Evolutionary conservation across 192 early-diverging fungal genomes (phyloP), one percentile per base, ranked within the genome.

Genomic region (Allomyces macrogynus): DNA sequence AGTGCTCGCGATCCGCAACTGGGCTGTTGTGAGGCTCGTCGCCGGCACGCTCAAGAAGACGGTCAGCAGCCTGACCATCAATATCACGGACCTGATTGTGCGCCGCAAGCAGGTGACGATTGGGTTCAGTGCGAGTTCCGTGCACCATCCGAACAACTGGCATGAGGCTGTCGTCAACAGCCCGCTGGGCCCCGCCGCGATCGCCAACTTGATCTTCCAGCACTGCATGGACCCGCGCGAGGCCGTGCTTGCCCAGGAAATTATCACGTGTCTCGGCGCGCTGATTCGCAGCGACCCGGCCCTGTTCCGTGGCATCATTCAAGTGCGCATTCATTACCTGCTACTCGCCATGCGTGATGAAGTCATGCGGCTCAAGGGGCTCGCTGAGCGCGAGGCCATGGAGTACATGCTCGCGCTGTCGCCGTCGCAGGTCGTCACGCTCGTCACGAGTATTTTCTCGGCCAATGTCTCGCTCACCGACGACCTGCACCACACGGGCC

Each of bases 301-400:
- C 4, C 75, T 89, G 70, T 92, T 92, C 76, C 81, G 87, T 24
- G 90, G 90, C 63, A 89, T 92, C 66, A 79, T 89, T 73, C 74
- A 86, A 42, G 76, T 92, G 20, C 83, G 90, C 24, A 89, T 84
- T 0, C 88, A 90, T 70, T 86, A 83, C 66, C 78, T 92, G 61
- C 83, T 92, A 40, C 86, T 90, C 76, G 90, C 90, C 11, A 76
- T 92, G 70, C 76, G 90, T 40, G 90, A 92, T 66, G 90, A 92
- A 72, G 86, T 92, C 40, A 81, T 83, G 23, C 76, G 86, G 24
- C 74, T 87, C 67, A 79, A 82, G 61, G 74, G 79, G 18, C 88
- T 84, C 67, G 80, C 86, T 66, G 88, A 90, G 70, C 84, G 84
- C 23, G 85, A 86, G 63, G 90, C 88, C 8, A 73, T 89, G 42